Conservation (phyloP, 2,329 filamentous ascomycete species). For the Cercospora sesami region DNA sequence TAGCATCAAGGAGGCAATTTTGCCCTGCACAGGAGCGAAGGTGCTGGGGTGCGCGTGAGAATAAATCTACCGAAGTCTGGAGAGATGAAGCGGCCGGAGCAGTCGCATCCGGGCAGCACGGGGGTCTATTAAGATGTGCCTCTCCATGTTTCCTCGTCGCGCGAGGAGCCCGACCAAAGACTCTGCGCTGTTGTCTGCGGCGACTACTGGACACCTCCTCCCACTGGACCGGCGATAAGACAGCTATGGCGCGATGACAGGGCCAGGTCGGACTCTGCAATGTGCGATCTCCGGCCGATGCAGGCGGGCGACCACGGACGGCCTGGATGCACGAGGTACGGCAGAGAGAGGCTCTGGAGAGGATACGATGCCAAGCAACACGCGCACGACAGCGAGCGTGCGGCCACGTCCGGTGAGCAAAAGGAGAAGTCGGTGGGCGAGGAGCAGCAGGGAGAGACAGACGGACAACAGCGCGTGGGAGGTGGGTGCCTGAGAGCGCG, state of each 20-base stretch:
- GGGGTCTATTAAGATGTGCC: not conserved
- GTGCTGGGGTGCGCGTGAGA: not conserved
- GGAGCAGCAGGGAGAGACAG: not conserved
- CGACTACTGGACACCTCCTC: not conserved
- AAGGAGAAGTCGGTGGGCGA: not conserved
- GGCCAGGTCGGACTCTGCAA: not conserved
- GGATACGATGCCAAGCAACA: not conserved
- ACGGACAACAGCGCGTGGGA: not conserved
- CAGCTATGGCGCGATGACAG: not conserved
- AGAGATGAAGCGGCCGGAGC: not conserved
- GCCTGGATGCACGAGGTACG: not conserved
- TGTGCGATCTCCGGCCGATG: not conserved
- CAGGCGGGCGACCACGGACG: not conserved
- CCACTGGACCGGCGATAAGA: not conserved
- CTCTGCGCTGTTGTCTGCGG: not conserved
- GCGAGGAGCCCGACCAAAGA: not conserved
- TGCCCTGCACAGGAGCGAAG: not conserved
- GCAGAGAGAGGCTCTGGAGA: not conserved
- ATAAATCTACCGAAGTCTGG: not conserved
- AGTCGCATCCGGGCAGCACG: not conserved
- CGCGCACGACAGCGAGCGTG: not conserved
- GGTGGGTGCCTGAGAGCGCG: not conserved
- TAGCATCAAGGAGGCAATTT: not conserved
- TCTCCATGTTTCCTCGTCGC: not conserved
- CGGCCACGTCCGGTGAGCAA: not conserved